These are phyloP conservation scores for Samsoniella hepiali DNA, from an alignment of 2,329 filamentous ascomycete species.

Conservation along the genomic window DNA sequence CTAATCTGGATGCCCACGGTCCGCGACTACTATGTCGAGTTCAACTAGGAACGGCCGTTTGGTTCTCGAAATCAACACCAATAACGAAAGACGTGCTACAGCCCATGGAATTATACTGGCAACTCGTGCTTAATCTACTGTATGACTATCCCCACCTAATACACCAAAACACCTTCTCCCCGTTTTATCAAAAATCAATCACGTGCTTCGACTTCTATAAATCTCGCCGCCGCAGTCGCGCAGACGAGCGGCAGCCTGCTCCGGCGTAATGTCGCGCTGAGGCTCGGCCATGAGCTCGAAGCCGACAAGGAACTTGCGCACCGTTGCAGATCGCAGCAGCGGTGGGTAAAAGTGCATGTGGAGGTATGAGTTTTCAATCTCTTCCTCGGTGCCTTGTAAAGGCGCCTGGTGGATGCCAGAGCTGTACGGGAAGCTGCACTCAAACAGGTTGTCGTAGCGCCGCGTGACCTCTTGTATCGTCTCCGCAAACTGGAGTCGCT, in stretches of 20 bases:
- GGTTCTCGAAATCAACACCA: neutral
- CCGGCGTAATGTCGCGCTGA: conserved; percentile 96
- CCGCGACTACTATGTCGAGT: conserved; percentile 64
- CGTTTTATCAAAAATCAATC: neutral
- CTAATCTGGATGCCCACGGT: conserved; percentile 64
- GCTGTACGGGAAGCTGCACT: conserved; percentile 94
- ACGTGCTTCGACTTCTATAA: conserved; percentile 62
- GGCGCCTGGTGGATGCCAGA: conserved; percentile 97
- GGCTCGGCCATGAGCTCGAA: conserved; percentile 97
- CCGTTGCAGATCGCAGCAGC: conserved; percentile 84
- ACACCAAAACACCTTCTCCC: neutral
- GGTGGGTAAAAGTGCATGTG: conserved; percentile 99
- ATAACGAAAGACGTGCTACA: neutral
- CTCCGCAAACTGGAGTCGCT: conserved; percentile 74
- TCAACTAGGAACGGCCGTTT: conserved; percentile 25
- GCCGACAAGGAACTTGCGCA: conserved; percentile 93
- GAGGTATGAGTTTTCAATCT: conserved; percentile 83
- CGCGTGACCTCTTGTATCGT: conserved; percentile 83
- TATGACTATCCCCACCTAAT: neutral
- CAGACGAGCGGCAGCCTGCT: conserved; percentile 81
- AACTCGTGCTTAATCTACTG: neutral
- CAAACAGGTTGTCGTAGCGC: conserved; percentile 94
- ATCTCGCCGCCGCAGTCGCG: conserved; percentile 75
- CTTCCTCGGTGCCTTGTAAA: conserved; percentile 73
- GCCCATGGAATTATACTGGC: neutral